These are phyloP conservation scores for Bryum argenteum DNA, from an alignment of 225 moss, liverwort and hornwort genomes.

Conservation along the genomic window DNA sequence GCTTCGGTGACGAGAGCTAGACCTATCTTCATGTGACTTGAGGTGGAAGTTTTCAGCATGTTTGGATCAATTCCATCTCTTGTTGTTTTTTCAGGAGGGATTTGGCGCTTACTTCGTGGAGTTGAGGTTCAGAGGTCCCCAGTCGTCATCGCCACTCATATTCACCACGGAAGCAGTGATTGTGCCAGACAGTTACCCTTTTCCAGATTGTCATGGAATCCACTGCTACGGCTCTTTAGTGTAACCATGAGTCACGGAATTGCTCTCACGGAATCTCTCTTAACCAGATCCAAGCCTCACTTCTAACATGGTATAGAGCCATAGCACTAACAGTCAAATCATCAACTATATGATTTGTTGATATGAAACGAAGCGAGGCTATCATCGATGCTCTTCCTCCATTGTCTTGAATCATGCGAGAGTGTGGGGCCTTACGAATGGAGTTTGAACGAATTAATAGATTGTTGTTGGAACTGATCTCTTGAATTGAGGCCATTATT, in stretches of 20 bases:
- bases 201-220: conserved; percentile 68
- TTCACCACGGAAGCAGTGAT: conserved; percentile 83
- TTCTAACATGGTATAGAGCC: too few relatives aligned
- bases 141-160: conserved; percentile 55
- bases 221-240: conserved; percentile 68
- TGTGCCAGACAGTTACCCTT: conserved; percentile 69
- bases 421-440: too few relatives aligned
- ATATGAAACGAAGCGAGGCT: too few relatives aligned
- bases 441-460: too few relatives aligned
- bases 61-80: conserved; percentile 9
- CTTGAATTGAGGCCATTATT: too few relatives aligned
- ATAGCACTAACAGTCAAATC: too few relatives aligned
- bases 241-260: conserved; percentile 28
- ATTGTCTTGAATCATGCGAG: too few relatives aligned
- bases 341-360: too few relatives aligned
- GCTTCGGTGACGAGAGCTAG: neutral
- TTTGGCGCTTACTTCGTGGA: conserved; percentile 96
- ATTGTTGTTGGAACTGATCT: too few relatives aligned
- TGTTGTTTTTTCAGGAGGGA: conserved; percentile 59
- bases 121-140: conserved; percentile 79
- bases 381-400: too few relatives aligned
- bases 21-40: conserved; percentile 6
- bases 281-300: too few relatives aligned
- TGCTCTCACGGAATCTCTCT: too few relatives aligned
- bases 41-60: neutral